Percentiles rank a stretch among this genome's conserved stretches.
Evolutionary conservation across 73 alveolate species (phyloP).

Genomic region (Blepharisma japonicum): DNA sequence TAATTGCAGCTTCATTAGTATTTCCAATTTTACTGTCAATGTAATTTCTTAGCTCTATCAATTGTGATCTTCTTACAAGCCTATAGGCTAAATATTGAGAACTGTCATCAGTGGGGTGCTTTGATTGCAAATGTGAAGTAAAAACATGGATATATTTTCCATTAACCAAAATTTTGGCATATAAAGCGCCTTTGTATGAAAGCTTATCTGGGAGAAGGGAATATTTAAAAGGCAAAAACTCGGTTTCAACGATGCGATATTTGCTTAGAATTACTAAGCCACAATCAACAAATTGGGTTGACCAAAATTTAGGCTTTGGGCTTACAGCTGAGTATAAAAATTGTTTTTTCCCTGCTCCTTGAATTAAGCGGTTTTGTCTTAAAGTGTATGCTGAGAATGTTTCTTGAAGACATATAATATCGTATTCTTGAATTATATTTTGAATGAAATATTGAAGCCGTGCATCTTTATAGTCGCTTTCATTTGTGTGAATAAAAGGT

Average conservation of each 20-base stretch:
- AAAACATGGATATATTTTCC: neutral
- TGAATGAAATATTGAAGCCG: constrained; percentile 56
- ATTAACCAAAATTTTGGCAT: neutral
- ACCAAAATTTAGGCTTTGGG: constrained; percentile 8
- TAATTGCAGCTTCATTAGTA: neutral
- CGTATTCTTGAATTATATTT: constrained; percentile 54
- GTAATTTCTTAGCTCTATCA: neutral
- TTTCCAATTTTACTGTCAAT: neutral
- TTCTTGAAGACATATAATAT: constrained; percentile 88
- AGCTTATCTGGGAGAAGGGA: neutral
- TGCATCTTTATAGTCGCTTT: constrained; percentile 76
- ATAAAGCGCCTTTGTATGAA: neutral
- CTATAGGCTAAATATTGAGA: neutral
- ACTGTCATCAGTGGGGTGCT: neutral
- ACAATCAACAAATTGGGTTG: neutral
- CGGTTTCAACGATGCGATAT: neutral
- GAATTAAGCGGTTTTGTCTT: constrained; percentile 49
- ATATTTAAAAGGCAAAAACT: neutral
- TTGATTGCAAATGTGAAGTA: neutral
- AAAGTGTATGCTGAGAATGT: constrained; percentile 68
- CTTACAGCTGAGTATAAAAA: constrained; percentile 17
- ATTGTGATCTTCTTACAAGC: constrained; percentile 11
- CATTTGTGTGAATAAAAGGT: constrained; percentile 80
- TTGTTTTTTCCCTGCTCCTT: neutral
- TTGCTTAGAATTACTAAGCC: constrained; percentile 17